Conservation (phyloP, 2,329 filamentous ascomycete genomes). For the Biscogniauxia sp. region DNA sequence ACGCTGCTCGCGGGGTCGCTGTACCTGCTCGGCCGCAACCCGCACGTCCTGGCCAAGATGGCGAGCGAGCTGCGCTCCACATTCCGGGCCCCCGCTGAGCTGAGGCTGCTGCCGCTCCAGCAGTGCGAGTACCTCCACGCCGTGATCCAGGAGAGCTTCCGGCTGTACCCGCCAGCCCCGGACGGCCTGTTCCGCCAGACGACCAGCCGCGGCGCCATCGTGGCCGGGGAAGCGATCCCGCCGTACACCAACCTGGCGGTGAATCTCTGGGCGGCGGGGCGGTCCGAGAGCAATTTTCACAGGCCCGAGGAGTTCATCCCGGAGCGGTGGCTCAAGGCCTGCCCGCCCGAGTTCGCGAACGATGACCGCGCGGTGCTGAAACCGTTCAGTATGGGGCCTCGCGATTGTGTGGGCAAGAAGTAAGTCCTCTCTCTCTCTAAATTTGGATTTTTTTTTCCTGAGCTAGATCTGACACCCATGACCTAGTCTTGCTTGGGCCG, state of each 20-base stretch:
- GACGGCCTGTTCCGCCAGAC: slow-evolving; percentile 7
- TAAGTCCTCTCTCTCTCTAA: slow-evolving; percentile 2
- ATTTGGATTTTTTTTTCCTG: background rate
- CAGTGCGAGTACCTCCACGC: slow-evolving; percentile 11
- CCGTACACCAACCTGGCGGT: slow-evolving; percentile 9
- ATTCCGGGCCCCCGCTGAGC: slow-evolving; percentile 23
- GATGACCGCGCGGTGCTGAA: slow-evolving; percentile 6
- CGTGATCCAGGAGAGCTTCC: slow-evolving; percentile 12
- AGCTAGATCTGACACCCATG: background rate
- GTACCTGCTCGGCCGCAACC: slow-evolving; percentile 30
- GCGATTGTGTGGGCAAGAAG: slow-evolving; percentile 15
- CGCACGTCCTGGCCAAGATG: slow-evolving; percentile 18
- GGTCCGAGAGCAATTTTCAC: slow-evolving; percentile 10
- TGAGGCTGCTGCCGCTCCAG: slow-evolving; percentile 7
- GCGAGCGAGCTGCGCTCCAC: slow-evolving; percentile 21
- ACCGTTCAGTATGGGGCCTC: slow-evolving; percentile 12
- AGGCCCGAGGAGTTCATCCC: slow-evolving; percentile 15
- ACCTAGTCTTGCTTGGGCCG: slow-evolving; percentile 10
- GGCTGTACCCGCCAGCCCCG: slow-evolving; percentile 14
- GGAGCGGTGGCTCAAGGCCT: slow-evolving; percentile 13
- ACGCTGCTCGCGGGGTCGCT: slow-evolving; percentile 35
- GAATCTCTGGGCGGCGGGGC: slow-evolving; percentile 6
- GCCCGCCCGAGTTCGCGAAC: slow-evolving; percentile 4
- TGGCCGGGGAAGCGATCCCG: slow-evolving; percentile 12
- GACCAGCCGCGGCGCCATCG: slow-evolving; percentile 3